These are phyloP conservation scores for Persicaria tinctoria DNA, from an alignment of 148 eudicot genomes.

Conservation along the genomic window DNA sequence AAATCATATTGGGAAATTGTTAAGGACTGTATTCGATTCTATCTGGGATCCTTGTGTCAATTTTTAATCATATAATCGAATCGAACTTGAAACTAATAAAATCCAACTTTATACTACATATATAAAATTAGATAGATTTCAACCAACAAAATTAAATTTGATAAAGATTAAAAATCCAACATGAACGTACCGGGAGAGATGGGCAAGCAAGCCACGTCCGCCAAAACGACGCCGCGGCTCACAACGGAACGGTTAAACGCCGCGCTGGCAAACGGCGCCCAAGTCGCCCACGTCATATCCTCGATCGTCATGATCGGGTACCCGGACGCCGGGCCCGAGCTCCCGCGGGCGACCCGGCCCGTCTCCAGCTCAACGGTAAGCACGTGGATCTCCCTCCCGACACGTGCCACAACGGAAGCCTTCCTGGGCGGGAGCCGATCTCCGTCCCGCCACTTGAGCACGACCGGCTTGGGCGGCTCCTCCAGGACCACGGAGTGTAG, in stretches of 20 bases:
- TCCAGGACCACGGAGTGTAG: conserved; percentile 70
- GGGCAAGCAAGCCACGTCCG: conserved; percentile 81
- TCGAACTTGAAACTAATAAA: no score
- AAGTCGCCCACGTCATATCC: conserved; percentile 61
- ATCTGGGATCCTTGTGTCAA: no score
- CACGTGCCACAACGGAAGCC: conserved; percentile 76
- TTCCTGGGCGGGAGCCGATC: conserved; percentile 53
- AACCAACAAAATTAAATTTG: no score
- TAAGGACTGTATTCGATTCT: no score
- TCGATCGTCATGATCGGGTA: conserved; percentile 89
- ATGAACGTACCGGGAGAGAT: conserved; percentile 36
- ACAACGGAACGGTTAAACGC: conserved; percentile 70
- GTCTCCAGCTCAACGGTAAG: conserved; percentile 42
- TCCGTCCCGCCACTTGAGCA: conserved; percentile 59
- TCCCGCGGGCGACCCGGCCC: conserved; percentile 33
- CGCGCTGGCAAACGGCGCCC: conserved; percentile 54
- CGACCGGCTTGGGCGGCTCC: conserved; percentile 57
- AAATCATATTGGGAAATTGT: no score
- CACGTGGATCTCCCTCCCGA: conserved; percentile 35
- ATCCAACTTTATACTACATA: no score
- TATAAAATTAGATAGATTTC: no score
- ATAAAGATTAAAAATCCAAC: no score
- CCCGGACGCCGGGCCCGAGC: conserved; percentile 38
- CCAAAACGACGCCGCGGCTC: conserved; percentile 62
- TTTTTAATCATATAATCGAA: no score